Conservation (phyloP, 768 basidiomycete genomes). For the Albatrellus ellisii region DNA sequence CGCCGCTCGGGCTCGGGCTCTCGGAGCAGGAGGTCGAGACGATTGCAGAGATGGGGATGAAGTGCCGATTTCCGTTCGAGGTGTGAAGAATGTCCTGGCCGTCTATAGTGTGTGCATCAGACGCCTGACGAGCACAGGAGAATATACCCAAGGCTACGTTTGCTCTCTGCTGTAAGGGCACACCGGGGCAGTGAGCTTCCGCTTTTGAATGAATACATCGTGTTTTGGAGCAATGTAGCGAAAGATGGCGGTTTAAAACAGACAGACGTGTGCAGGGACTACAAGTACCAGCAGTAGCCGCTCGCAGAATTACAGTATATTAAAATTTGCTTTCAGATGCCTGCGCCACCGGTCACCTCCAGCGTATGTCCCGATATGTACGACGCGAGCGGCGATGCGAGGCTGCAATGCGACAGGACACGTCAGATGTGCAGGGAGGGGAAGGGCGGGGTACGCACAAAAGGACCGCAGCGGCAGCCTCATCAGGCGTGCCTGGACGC, state of each 20-base stretch:
- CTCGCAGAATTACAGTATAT: too few species aligned
- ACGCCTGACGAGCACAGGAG: too few species aligned
- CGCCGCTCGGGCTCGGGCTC: constrained; percentile 65
- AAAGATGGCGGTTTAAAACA: too few species aligned
- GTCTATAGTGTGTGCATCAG: too few species aligned
- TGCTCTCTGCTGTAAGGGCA: too few species aligned
- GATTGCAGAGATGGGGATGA: constrained; percentile 52
- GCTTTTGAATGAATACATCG: too few species aligned
- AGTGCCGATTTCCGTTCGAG: constrained; percentile 19
- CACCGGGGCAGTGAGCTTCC: too few species aligned
- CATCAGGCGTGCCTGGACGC: constrained; percentile 56
- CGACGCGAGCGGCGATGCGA: constrained; percentile 65
- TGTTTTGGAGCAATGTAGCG: too few species aligned
- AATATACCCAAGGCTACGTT: too few species aligned
- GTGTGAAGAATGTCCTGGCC: too few species aligned
- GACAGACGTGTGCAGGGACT: too few species aligned
- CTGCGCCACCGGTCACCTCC: constrained; percentile 64
- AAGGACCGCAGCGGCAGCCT: constrained; percentile 61
- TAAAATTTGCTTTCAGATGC: too few species aligned
- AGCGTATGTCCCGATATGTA: constrained; percentile 78
- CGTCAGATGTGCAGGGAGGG: background rate
- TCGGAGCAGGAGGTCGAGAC: constrained; percentile 37
- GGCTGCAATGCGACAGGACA: constrained; percentile 26
- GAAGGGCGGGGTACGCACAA: constrained; percentile 40
- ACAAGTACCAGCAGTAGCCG: background rate